These are phyloP conservation scores for Aphanomyces invadans DNA, from an alignment of 352 stramenopile species.

Conservation along the genomic window DNA sequence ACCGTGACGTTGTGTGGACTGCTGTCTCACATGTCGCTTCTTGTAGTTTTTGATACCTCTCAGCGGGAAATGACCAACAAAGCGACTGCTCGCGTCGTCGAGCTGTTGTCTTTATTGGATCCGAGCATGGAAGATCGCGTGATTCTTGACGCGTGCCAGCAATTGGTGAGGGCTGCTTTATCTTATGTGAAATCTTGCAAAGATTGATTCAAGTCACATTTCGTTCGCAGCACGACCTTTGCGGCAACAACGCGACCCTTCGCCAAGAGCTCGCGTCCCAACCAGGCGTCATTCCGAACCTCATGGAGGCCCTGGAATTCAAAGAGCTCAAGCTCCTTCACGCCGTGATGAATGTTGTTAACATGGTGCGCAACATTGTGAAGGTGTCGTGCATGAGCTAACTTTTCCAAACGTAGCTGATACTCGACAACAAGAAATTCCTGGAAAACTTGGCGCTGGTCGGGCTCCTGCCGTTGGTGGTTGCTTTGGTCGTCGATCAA, in stretches of 20 bases:
- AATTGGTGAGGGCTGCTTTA: constrained; percentile 36
- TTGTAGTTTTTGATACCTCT: constrained; percentile 26
- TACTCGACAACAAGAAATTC: constrained; percentile 85
- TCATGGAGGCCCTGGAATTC: constrained; percentile 90
- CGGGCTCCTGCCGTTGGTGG: constrained; percentile 85
- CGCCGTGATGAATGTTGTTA: constrained; percentile 81
- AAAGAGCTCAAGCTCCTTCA: constrained; percentile 83
- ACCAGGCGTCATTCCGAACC: constrained; percentile 86
- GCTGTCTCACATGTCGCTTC: too few species aligned
- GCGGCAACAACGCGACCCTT: constrained; percentile 62
- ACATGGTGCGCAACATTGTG: constrained; percentile 73
- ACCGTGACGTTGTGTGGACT: too few species aligned
- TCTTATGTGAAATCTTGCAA: not conserved
- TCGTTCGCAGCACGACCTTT: constrained; percentile 80
- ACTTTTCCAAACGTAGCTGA: constrained; percentile 45
- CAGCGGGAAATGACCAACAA: constrained; percentile 69
- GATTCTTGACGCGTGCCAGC: constrained; percentile 69
- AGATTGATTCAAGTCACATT: too few species aligned
- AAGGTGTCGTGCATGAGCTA: too few species aligned
- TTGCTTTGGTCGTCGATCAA: constrained; percentile 48
- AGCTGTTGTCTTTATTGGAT: constrained; percentile 65
- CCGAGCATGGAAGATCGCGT: constrained; percentile 83
- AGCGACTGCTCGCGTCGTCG: constrained; percentile 59
- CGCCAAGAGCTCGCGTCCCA: constrained; percentile 82
- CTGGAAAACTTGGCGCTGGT: constrained; percentile 88